These are phyloP conservation scores for Berkeleyomyces rouxiae DNA, from an alignment of 2,329 filamentous ascomycete genomes.

Conservation along the genomic window DNA sequence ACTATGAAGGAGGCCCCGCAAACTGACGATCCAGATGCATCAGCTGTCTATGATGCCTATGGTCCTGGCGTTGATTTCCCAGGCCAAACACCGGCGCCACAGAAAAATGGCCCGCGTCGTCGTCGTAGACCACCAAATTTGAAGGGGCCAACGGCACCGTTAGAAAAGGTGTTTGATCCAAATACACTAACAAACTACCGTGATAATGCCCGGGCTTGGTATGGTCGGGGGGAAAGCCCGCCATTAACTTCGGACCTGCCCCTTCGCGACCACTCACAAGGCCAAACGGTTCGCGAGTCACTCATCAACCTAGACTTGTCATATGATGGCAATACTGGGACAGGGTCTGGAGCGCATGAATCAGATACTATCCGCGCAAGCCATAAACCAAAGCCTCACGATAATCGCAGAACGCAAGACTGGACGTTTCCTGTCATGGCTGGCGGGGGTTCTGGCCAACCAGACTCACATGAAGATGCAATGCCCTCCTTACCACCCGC, in stretches of 20 bases:
- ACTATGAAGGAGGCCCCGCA: constrained; percentile 18
- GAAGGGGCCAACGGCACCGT: constrained; percentile 25
- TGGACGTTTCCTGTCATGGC: constrained; percentile 30
- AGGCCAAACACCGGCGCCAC: constrained; percentile 14
- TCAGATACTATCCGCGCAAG: constrained; percentile 8
- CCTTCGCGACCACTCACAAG: constrained; percentile 24
- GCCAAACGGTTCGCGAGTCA: constrained; percentile 25
- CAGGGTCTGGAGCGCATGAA: background rate
- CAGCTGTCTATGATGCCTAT: constrained; percentile 10
- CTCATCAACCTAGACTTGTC: constrained; percentile 31
- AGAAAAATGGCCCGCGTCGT: constrained; percentile 17
- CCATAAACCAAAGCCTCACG: constrained; percentile 6
- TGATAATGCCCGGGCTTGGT: constrained; percentile 28
- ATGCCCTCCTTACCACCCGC: background rate
- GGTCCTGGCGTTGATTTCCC: constrained; percentile 9
- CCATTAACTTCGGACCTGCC: constrained; percentile 27
- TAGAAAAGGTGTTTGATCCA: constrained; percentile 32
- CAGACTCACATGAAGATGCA: constrained; percentile 7
- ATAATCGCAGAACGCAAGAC: constrained; percentile 26
- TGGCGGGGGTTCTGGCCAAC: constrained; percentile 3
- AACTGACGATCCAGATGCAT: constrained; percentile 4
- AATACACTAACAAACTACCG: constrained; percentile 31
- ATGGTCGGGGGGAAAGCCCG: constrained; percentile 20
- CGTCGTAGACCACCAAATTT: constrained; percentile 28
- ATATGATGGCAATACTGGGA: constrained; percentile 17